Evolutionary conservation across 2,329 filamentous ascomycete genomes (phyloP), one percentile per base, ranked within the genome.

Genomic region (Parastagonospora avenae): DNA sequence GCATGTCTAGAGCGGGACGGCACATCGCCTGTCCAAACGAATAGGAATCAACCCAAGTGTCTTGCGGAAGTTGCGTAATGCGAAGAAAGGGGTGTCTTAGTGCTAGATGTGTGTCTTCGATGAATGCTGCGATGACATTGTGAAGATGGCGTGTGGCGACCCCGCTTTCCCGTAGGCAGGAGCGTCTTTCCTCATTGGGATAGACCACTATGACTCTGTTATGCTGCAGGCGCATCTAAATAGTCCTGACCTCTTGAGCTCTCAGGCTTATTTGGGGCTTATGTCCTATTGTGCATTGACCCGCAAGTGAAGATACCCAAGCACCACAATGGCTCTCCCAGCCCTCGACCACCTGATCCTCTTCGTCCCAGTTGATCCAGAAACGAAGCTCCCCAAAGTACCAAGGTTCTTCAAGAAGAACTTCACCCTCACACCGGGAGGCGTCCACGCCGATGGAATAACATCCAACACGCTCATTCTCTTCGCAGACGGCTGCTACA

Each of bases 301-400:
- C 5, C 19, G 19, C 19, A 24, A 24, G 3, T 24, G 19, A 24
- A 24, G 19, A 24, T 24, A 24, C 19, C 19, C 19, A 24, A 24
- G 19, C 19, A 24, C 19, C 3, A 24, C 19, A 24, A 24, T 24
- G 19, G 19, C 19, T 24, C 5, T 5, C 19, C 19, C 19, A 24
- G 19, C 19, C 33, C 71, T 89, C 11, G 86, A 89, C 69, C 86
- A 89, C 64, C 79, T 89, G 48, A 82, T 89, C 55, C 76, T 89
- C 46, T 79, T 89, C 2, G 72, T 89, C 3, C 82, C 86, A 0
- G 76, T 82, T 80, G 1, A 77, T 80, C 76, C 78, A 16, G 73
- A 85, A 4, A 57, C 68, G 2, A 61, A 73, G 75, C 50, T 62
- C 11, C 69, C 69, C 8, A 37, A 54, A 8, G 45, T 71, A 12